These are phyloP conservation scores for Ustilago nuda DNA, from an alignment of 1,284 basidiomycete species.

Conservation along the genomic window DNA sequence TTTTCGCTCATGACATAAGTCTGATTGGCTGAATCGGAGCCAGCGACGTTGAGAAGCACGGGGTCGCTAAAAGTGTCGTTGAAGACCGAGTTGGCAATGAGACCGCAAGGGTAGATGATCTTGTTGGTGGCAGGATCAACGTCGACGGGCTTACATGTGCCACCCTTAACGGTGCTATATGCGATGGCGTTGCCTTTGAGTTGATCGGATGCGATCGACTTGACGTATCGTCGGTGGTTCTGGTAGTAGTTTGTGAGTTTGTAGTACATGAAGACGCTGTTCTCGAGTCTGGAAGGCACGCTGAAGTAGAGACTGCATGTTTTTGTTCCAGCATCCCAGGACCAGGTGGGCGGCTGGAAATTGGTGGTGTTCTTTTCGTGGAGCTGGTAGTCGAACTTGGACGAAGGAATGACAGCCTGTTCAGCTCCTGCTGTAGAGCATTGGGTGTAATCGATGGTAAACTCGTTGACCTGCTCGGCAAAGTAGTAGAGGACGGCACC, in stretches of 20 bases:
- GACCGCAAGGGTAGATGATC: slow-evolving; percentile 85
- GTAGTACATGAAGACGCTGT: slow-evolving; percentile 93
- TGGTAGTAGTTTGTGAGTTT: slow-evolving; percentile 81
- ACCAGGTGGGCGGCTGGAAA: slow-evolving; percentile 66
- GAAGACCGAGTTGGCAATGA: slow-evolving; percentile 98
- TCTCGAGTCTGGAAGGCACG: slow-evolving; percentile 81
- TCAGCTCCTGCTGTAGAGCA: slow-evolving; percentile 72
- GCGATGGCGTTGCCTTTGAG: slow-evolving; percentile 80
- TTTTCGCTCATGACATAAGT: slow-evolving; percentile 81
- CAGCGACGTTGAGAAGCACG: slow-evolving; percentile 74
- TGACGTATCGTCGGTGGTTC: slow-evolving; percentile 97
- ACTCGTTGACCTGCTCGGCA: slow-evolving; percentile 79
- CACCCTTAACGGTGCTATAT: slow-evolving; percentile 71
- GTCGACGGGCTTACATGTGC: slow-evolving; percentile 91
- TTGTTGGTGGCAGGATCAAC: slow-evolving; percentile 48
- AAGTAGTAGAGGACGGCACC: slow-evolving; percentile 81
- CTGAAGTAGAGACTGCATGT: slow-evolving; percentile 65
- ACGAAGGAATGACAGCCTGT: slow-evolving; percentile 74
- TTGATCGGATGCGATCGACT: slow-evolving; percentile 87
- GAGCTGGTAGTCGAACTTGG: slow-evolving; percentile 78
- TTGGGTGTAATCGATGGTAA: slow-evolving; percentile 93
- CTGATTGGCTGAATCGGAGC: slow-evolving; percentile 68
- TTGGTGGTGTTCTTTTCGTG: slow-evolving; percentile 59
- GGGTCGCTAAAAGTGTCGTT: slow-evolving; percentile 88
- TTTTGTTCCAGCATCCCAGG: slow-evolving; percentile 15